Base-by-base conservation (phyloP, 2,329 filamentous ascomycete genomes). In the Cryphonectria radicalis region DNA sequence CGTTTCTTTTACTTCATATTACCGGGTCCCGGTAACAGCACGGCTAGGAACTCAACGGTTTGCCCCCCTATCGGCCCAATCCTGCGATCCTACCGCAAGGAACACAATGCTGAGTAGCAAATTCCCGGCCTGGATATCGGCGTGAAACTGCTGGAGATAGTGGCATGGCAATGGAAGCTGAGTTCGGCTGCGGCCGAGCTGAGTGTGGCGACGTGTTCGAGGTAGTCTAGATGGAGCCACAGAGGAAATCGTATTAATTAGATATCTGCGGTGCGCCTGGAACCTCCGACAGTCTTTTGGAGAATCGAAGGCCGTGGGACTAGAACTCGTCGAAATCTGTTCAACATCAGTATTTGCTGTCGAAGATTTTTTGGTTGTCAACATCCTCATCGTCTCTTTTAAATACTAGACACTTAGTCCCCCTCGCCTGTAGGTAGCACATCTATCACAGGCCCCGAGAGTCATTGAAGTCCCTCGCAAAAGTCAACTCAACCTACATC, bases 1-100 rank as follows among this genome's bases (percentile, higher is more conserved):
- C 46, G 46, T 50, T 50, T 50, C 46, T 50, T 50, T 50, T 50
- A 50, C 46, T 50, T 50, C 46, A 50, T 50, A 50, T 50, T 50
- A 50, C 46, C 46, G 46, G 46, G 46, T 50, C 22, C 19, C 46
- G 19, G 22, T n/a, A 7, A n/a, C 46, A 62, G 8, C n/a, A 22
- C 14, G 17, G 22, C 10, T 50, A 10, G 46, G 32, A 22, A 50
- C 22, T 22, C 19, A 10, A 22, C 7, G 46, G 22, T 50, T n/a
- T 50, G 46, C 46, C 46, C 46, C 46, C 46, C 22, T n/a, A 50
- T 50, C 46, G 46, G 46, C 43, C 10, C 19, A 50, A 50, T 50
- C 46, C 46, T 50, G 4, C 46, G 22, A 50, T 50, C 46, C 46
- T 50, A n/a, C 8, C 22, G 22, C 46, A n/a, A 50, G 46, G 46